Evolutionary conservation across 768 basidiomycete genomes (phyloP).

Genomic region (Cystofilobasidium bisporidii): DNA sequence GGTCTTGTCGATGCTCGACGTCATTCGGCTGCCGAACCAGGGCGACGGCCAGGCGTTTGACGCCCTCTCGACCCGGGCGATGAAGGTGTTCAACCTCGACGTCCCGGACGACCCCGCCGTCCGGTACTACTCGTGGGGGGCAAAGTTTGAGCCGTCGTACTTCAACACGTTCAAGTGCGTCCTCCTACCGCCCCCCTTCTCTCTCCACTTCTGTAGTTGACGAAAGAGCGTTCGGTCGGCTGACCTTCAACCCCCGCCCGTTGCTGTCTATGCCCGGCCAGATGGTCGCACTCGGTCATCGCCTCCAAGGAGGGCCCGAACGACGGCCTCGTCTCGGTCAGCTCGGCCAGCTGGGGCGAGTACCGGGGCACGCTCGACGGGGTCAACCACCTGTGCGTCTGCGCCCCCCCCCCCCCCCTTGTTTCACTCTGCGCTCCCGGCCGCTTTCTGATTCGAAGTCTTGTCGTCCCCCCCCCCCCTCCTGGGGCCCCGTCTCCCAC

Average conservation of each 20-base stretch:
- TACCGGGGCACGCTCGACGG: constrained; percentile 85
- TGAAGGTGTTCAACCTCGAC: constrained; percentile 78
- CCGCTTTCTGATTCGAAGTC: too few relatives aligned
- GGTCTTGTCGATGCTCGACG: constrained; percentile 50
- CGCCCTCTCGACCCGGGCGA: constrained; percentile 69
- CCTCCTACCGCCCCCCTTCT: background rate
- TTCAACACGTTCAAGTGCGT: constrained; percentile 76
- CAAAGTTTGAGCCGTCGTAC: constrained; percentile 73
- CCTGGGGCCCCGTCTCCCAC: too few relatives aligned
- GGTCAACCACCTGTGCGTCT: constrained; percentile 69
- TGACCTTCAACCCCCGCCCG: constrained; percentile 11
- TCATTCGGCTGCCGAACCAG: constrained; percentile 73
- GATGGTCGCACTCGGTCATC: constrained; percentile 69
- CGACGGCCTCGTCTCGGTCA: constrained; percentile 82
- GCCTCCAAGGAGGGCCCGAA: constrained; percentile 81
- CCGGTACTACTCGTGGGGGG: constrained; percentile 92
- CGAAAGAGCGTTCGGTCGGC: too few relatives aligned
- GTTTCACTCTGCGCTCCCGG: background rate
- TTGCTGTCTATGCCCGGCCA: too few relatives aligned
- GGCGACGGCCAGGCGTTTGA: constrained; percentile 94
- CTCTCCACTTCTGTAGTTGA: background rate
- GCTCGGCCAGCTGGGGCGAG: constrained; percentile 85
- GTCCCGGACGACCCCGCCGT: constrained; percentile 70
- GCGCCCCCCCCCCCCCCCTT: constrained; percentile 13
- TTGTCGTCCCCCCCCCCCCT: too few relatives aligned